Percentiles rank a stretch among this genome's conserved stretches.
Evolutionary conservation across 108 stramenopile species (phyloP).

Genomic region (Pseudonitzschia pungens): DNA sequence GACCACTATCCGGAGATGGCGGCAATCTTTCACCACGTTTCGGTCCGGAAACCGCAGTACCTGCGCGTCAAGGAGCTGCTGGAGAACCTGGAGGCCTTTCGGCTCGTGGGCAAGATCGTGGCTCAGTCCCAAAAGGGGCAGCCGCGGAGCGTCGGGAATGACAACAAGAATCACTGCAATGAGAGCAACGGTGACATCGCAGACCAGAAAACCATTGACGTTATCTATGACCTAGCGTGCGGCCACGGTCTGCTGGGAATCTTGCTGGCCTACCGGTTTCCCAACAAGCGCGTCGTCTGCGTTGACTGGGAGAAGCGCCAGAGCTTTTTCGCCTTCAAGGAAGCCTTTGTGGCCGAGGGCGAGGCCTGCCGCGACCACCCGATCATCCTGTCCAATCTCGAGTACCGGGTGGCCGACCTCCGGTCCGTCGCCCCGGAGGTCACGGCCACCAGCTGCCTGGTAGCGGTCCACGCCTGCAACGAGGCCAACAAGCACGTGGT

Average conservation of each 20-base stretch:
- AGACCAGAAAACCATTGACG: neutral
- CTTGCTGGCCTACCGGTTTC: neutral
- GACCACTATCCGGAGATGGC: neutral
- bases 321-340: neutral
- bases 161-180: neutral
- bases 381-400: neutral
- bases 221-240: neutral
- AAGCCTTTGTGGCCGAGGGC: neutral
- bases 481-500: conserved; percentile 3
- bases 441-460: neutral
- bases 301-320: neutral
- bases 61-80: neutral
- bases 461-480: neutral
- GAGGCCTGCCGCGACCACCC: neutral
- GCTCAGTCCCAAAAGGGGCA: neutral
- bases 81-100: neutral
- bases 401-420: neutral
- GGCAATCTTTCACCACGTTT: neutral
- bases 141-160: neutral
- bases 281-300: neutral
- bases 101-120: neutral
- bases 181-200: neutral
- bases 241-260: neutral
- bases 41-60: neutral
- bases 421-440: neutral